Evolutionary conservation across 176 grass and related monocot genomes (phyloP).

Genomic region (Canna indica): DNA sequence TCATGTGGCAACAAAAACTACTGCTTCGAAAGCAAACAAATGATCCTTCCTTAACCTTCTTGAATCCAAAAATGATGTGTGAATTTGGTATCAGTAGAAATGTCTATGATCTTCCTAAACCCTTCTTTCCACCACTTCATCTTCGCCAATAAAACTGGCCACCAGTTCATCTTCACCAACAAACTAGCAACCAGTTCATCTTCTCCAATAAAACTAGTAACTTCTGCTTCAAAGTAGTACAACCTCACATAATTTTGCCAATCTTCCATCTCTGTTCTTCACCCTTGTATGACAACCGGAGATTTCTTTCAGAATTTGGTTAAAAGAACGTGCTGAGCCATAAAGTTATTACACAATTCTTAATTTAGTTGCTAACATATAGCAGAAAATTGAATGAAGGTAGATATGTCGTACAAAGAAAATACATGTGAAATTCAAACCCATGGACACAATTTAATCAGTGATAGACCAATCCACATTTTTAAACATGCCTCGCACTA

Average conservation of each 20-base stretch:
- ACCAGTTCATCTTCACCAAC: neutral
- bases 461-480: too few species aligned
- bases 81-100: neutral
- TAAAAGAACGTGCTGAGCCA: neutral
- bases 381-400: neutral
- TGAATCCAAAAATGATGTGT: neutral
- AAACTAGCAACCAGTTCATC: neutral
- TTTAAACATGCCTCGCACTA: slow-evolving; percentile 6
- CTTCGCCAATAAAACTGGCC: neutral
- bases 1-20: too few species aligned
- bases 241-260: neutral
- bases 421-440: neutral
- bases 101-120: neutral
- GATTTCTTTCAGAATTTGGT: neutral
- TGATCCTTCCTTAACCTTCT: neutral
- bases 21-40: too few species aligned
- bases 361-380: neutral
- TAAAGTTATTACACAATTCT: neutral
- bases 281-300: neutral
- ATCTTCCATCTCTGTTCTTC: neutral
- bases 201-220: neutral
- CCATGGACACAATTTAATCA: too few species aligned
- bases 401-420: neutral
- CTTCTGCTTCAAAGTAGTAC: neutral
- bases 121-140: neutral